Base-by-base conservation (phyloP, 805 yeast genomes). In the Wickerhamiella occidentalis region DNA sequence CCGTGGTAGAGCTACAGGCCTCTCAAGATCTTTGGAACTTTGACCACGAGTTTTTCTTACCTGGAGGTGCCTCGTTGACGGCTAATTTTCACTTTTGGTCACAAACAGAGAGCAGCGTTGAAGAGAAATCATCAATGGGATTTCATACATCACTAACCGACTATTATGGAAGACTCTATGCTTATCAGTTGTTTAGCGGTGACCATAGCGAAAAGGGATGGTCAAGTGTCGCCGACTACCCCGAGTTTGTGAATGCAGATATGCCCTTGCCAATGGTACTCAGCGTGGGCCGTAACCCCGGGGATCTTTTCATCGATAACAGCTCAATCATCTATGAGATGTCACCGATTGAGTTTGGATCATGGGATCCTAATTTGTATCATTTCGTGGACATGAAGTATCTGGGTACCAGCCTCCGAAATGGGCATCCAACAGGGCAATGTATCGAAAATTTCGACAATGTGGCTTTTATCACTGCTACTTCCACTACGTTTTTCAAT, bases 331-430 rank as follows among this genome's bases (percentile, higher is more conserved):
- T 57, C 7, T 42, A 51, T 25, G 61, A 58, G 37, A 19, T 59
- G 40, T 45, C 53, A 47, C 83, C 85, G 17, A 74, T 65, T 54
- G 78, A 78, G 58, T 64, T 82, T 59, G 90, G 92, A 13, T 78
- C 86, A 5, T 83, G 87, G 87, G 90, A 82, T 60, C 78, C 80
- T 15, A 69, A 80, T 1, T 63, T 80, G 42, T 65, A 72, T 45
- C 65, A 78, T 3, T 82, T 82, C 61, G 68, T 78, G 15, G 78
- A 81, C 51, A 63, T 77, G 28, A 73, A 75, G 61, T 82, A 80
- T 58, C 59, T 81, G 49, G 92, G 92, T 6, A 46, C 38, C 2
- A 26, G 6, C 3, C 12, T 35, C 6, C 7, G 17, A 17, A 36
- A 46, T 23, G 51, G 48, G 18, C 15, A 7, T 9, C 44, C 51